Base-by-base conservation (phyloP, 2,329 filamentous ascomycete genomes). In the Stemphylium lycopersici region DNA sequence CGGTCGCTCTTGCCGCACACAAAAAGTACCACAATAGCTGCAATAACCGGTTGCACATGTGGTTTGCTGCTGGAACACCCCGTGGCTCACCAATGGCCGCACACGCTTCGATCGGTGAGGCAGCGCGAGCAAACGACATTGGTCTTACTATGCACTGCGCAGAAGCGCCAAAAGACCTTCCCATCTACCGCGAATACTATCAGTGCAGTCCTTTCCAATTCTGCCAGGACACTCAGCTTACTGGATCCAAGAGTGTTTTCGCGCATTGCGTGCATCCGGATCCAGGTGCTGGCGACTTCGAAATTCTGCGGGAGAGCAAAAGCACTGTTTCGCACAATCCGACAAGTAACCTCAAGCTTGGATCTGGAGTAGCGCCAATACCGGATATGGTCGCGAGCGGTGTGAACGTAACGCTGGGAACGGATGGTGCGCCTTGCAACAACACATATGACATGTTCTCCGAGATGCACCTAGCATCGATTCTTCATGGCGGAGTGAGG, bases 131-230 rank as follows among this genome's bases (percentile, higher is more conserved):
- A 13, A 76, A 77, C 44, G 65, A 65, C 16, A 78, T 82, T 33
- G 77, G 78, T 0, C 58, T 81, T 26, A 82, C 78, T 3, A 80
- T 80, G 77, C 78, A 80, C 63, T 79, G 77, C 55, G 78, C 77
- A 13, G 78, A 81, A 62, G 76, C 71, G 13, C 71, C 76, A 3
- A 72, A 70, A 41, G 78, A 79, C 55, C 70, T 73, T 6, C 50
- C 62, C 15, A 77, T 78, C 46, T 77, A 71, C 54, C 64, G 68
- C 20, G 66, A 73, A 8, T 70, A 69, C 49, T 81, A 80, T 60
- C 66, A 61, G 12, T 70, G 71, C 44, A 77, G 74, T 2, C 79
- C 80, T 3, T 44, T 66, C 18, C 41, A 66, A 10, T 65, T 67
- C 47, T 67, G 63, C 44, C 44, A 46, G 3, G 52, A 66, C 4